These are phyloP conservation scores for Cymbopogon citratus DNA, from an alignment of 176 grass and related monocot genomes.

Conservation along the genomic window DNA sequence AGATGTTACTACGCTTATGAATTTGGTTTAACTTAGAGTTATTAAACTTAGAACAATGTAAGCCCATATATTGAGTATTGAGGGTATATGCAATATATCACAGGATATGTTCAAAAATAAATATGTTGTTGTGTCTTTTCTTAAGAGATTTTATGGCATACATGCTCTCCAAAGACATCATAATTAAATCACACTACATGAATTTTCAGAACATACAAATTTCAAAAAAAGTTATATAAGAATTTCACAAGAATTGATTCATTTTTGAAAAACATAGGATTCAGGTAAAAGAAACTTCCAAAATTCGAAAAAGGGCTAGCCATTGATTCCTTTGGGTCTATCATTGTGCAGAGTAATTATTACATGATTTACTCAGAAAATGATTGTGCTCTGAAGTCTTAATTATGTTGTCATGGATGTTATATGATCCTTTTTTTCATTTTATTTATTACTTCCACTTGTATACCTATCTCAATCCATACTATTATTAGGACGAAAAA, in stretches of 20 bases:
- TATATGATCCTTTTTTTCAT: background rate
- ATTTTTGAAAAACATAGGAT: background rate
- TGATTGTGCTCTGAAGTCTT: background rate
- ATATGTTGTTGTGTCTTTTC: background rate
- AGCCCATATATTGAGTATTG: too few species aligned
- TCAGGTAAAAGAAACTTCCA: too few species aligned
- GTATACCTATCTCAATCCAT: too few species aligned
- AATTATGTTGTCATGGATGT: background rate
- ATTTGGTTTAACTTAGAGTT: too few species aligned
- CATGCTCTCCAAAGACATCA: background rate
- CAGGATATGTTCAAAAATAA: too few species aligned
- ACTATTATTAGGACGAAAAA: too few species aligned
- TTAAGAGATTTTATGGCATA: background rate
- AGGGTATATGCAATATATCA: too few species aligned
- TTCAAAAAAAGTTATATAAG: background rate
- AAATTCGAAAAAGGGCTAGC: too few species aligned
- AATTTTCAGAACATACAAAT: background rate
- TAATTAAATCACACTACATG: background rate
- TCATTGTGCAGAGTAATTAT: background rate
- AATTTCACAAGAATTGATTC: background rate
- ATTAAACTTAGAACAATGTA: too few species aligned
- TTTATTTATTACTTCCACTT: too few species aligned
- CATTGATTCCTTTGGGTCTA: too few species aligned
- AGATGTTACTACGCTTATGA: too few species aligned
- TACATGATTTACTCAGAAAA: background rate